Evolutionary conservation across 106 monocot genomes (phyloP).

Genomic region (Allium sativum): DNA sequence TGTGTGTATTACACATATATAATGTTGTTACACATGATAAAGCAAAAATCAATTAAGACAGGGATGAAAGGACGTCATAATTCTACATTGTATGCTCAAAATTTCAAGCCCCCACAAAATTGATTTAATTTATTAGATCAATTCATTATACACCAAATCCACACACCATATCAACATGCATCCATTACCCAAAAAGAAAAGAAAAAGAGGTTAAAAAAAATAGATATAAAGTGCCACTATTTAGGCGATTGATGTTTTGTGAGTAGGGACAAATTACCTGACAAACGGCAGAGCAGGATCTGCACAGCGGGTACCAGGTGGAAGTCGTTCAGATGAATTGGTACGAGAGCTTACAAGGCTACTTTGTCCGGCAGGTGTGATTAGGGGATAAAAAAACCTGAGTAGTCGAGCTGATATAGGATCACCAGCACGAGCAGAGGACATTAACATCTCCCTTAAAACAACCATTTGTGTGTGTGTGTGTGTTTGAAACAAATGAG

Average conservation of each 20-base stretch:
- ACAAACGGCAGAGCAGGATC: slow-evolving; percentile 97
- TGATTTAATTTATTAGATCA: background rate
- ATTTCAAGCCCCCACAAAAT: too few species aligned
- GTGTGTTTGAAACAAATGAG: too few species aligned
- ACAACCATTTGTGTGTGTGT: slow-evolving; percentile 94
- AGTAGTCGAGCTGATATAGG: slow-evolving; percentile 93
- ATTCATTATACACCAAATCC: background rate
- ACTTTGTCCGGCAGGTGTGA: slow-evolving; percentile 90
- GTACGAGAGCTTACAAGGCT: slow-evolving; percentile 81
- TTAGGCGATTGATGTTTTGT: background rate
- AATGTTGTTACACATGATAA: too few species aligned
- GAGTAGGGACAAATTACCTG: slow-evolving; percentile 31
- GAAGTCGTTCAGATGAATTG: slow-evolving; percentile 86
- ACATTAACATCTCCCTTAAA: slow-evolving; percentile 86
- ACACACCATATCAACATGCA: background rate
- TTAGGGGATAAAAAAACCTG: slow-evolving; percentile 85
- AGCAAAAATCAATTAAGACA: too few species aligned
- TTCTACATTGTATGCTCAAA: too few species aligned
- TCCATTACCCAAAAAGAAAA: background rate
- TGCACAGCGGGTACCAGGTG: slow-evolving; percentile 77
- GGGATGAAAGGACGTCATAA: too few species aligned
- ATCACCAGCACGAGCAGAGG: slow-evolving; percentile 94
- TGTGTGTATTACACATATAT: too few species aligned
- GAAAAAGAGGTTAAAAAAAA: background rate
- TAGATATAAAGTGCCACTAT: background rate